Base-by-base conservation (phyloP, 2,329 filamentous ascomycete genomes). In the Aspergillus versicolor region DNA sequence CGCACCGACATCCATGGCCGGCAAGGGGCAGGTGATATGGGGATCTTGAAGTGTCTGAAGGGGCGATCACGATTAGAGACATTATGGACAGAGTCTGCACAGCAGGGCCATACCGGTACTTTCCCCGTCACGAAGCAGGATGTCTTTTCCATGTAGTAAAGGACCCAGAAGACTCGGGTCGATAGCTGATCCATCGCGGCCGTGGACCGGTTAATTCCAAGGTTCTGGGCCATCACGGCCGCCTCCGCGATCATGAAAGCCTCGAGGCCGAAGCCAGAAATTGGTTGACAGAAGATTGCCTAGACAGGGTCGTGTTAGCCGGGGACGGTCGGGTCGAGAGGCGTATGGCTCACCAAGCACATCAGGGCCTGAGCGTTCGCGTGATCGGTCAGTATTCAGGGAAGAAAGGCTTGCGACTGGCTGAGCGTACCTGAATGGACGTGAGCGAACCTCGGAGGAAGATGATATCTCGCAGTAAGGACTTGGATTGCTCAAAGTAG, bases 141-240 rank as follows among this genome's bases (percentile, higher is more conserved):
- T 8, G 67, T 66, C 55, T 78, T 77, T 49, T 78, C 76, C 30
- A 78, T 48, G 15, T 63, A 64, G 54, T 77, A 77, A 7, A 77
- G 65, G 0, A 73, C 70, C 75, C 75, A 78, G 53, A 78, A 78
- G 0, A 71, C 71, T 27, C 66, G 65, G 32, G 65, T 61, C 11
- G 58, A 54, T 17, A 57, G 38, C 46, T 24, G 61, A 34, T 53
- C 59, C 48, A 56, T 62, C 19, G 62, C 54, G 5, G 37, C 43
- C 15, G 52, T 59, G 9, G 61, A 57, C 41, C 68, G 67, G 30
- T 73, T 69, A 52, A 69, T 72, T 3, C 69, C 67, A 7, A 75
- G 58, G 1, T 60, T 54, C 40, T 70, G 63, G 13, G 70, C 71
- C 63, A 75, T 71, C 46, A 73, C 68, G 7, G 73, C 70, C 3